Evolutionary conservation across 306 rosid species (phyloP), one percentile per base, ranked within the genome.

Genomic region (Acacia melanoxylon): DNA sequence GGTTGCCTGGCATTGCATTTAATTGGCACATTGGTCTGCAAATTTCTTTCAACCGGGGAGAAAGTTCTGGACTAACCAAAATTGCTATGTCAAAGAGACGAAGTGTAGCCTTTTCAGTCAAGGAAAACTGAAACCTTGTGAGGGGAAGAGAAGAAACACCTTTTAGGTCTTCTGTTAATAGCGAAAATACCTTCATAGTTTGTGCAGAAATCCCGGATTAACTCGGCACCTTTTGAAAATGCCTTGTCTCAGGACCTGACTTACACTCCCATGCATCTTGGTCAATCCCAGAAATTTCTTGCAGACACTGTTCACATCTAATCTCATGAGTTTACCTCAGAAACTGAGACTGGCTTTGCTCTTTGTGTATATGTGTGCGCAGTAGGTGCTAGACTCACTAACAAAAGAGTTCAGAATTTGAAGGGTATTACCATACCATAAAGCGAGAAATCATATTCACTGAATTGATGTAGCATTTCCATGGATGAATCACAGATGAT

Each of bases 11-110:
- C 37, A 44, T 83, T 93, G 91, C 94, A 91, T 86, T 16, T 93
- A 75, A 72, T 93, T 8, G 98, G 99, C 85, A 91, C 97, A 6
- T 74, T 96, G 83, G 90, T 92, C 80, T 92, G 97, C 98, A 93
- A 92, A 83, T 22, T 93, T 62, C 93, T 93, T 80, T 88, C 99
- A 25, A 91, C 98, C 1, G 97, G 25, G 16, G 0, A 95, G 88
- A 93, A 88, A 87, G 11, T 96, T 77, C 83, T 93, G 56, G 11
- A 71, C 74, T 13, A 96, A 96, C 84, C 89, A 75, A 76, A 81
- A 61, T 11, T 17, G 80, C 76, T 46, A 54, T 67, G 80, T 42
- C 68, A 73, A 59, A 89, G 63, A 89, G 63, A 67, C 70, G 52
- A 72, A 62, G 78, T 54, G 80, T 49, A n/a, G 20, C 25, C 67